A percentile compares a stretch with the other conserved stretches of the same genome.
phyloP scores from a whole-genome alignment of 75 land plant species.

The Pseudotsuga menziesii region DNA sequence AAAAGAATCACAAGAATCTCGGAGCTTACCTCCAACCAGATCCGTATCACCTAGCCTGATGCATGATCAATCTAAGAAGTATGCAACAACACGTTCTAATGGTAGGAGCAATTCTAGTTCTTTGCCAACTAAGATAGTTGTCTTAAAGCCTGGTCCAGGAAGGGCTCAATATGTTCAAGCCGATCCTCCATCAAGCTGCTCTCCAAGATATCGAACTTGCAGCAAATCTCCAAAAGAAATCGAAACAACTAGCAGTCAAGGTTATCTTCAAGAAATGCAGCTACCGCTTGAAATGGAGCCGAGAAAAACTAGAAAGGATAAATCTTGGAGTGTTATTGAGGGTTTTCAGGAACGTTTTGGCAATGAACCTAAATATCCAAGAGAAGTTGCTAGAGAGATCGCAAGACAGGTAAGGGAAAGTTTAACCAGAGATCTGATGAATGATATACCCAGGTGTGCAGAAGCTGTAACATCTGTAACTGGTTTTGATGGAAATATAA shows the following conservation, averaged over 20 bases:
- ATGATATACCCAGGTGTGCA: slow-evolving; percentile 16
- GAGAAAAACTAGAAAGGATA: neutral
- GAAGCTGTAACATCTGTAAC: slow-evolving; percentile 56
- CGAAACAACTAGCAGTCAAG: slow-evolving; percentile 12
- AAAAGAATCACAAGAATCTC: neutral
- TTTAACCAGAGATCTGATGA: slow-evolving; percentile 24
- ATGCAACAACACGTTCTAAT: neutral
- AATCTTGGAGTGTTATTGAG: neutral
- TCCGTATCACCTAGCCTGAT: neutral
- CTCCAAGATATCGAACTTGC: slow-evolving; percentile 17
- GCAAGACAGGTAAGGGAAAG: slow-evolving; percentile 50
- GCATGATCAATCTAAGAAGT: slow-evolving; percentile 1
- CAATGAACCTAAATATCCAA: slow-evolving; percentile 28
- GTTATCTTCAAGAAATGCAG: slow-evolving; percentile 10
- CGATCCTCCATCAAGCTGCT: slow-evolving; percentile 19
- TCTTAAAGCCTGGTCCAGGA: slow-evolving; percentile 69
- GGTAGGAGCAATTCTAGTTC: neutral
- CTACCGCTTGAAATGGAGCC: slow-evolving; percentile 14
- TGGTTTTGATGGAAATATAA: slow-evolving; percentile 60
- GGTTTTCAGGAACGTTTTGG: slow-evolving; percentile 13
- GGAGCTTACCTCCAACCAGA: neutral
- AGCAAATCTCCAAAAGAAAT: slow-evolving; percentile 2
- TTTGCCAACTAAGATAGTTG: slow-evolving; percentile 74
- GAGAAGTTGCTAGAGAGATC: slow-evolving; percentile 57
- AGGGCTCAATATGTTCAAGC: slow-evolving; percentile 29